These are phyloP conservation scores for Cicer pinnatifidum DNA, from an alignment of 306 rosid genomes.

Conservation along the genomic window DNA sequence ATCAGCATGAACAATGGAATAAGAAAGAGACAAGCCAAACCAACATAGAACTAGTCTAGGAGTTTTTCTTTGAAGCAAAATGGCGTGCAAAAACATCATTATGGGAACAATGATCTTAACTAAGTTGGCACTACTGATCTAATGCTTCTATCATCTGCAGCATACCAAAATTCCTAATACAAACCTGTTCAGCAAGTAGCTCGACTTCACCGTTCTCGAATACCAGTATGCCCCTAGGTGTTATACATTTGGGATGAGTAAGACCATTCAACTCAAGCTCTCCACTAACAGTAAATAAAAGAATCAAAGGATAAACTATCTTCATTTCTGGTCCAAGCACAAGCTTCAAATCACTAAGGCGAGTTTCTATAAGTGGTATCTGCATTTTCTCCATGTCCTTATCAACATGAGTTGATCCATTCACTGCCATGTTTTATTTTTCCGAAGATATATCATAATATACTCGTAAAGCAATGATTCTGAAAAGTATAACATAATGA, in stretches of 20 bases:
- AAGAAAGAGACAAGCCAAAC: slow-evolving; percentile 38
- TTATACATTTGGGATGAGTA: slow-evolving; percentile 76
- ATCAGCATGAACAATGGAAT: slow-evolving; percentile 34
- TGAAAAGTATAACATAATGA: slow-evolving; percentile 21
- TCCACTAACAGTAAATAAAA: slow-evolving; percentile 79
- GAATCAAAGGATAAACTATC: slow-evolving; percentile 87
- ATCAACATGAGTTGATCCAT: slow-evolving; percentile 56
- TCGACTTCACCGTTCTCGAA: slow-evolving; percentile 93
- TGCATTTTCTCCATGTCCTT: slow-evolving; percentile 63
- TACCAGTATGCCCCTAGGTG: slow-evolving; percentile 78
- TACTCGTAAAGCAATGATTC: background rate
- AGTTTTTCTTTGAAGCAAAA: background rate
- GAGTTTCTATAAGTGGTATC: slow-evolving; percentile 62
- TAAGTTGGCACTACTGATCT: background rate
- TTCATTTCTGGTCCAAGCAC: slow-evolving; percentile 92
- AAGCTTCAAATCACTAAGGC: slow-evolving; percentile 84
- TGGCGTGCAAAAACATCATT: background rate
- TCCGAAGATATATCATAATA: slow-evolving; percentile 28
- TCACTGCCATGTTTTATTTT: slow-evolving; percentile 52
- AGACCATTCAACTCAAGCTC: slow-evolving; percentile 89
- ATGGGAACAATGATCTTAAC: background rate
- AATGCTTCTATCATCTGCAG: background rate
- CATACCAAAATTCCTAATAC: slow-evolving; percentile 24
- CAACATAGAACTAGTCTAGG: slow-evolving; percentile 28
- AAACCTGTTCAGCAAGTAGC: slow-evolving; percentile 96